Evolutionary conservation across 768 basidiomycete species (phyloP).

Genomic region (Cubamyces sp.): DNA sequence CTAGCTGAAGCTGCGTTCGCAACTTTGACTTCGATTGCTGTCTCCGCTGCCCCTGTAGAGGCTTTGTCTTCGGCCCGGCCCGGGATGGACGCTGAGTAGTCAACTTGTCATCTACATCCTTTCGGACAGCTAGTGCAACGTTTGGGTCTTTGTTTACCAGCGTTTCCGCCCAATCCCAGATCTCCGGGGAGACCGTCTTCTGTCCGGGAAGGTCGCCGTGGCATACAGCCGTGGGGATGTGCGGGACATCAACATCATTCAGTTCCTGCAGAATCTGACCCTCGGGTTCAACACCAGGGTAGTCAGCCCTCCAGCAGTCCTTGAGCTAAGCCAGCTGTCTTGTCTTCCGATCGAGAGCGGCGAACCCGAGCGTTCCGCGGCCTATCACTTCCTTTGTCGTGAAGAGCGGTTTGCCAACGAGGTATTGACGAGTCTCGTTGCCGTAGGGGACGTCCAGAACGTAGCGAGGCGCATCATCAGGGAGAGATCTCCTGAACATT

Average conservation of each 20-base stretch:
- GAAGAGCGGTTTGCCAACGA: slow-evolving; percentile 8
- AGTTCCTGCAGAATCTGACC: slow-evolving; percentile 7
- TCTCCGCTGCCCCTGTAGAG: no score
- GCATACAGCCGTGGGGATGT: slow-evolving; percentile 12
- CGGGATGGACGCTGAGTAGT: neutral
- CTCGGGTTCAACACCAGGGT: neutral
- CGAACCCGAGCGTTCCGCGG: slow-evolving; percentile 11
- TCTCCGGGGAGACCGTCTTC: neutral
- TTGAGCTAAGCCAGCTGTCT: slow-evolving; percentile 13
- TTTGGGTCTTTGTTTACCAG: no score
- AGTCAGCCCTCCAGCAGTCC: slow-evolving; percentile 7
- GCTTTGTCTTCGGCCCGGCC: no score
- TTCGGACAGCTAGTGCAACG: neutral
- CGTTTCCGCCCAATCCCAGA: neutral
- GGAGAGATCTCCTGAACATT: slow-evolving; percentile 7
- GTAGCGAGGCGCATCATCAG: neutral
- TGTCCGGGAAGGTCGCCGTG: slow-evolving; percentile 9
- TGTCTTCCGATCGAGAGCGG: slow-evolving; percentile 13
- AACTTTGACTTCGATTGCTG: no score
- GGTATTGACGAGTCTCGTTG: neutral
- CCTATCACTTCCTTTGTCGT: neutral
- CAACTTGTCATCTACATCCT: no score
- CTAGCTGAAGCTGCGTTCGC: neutral
- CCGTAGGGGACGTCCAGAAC: neutral
- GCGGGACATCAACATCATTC: neutral